Evolutionary conservation across 2,329 filamentous ascomycete species (phyloP), one percentile per base, ranked within the genome.

Genomic region (Passalora sequoiae): DNA sequence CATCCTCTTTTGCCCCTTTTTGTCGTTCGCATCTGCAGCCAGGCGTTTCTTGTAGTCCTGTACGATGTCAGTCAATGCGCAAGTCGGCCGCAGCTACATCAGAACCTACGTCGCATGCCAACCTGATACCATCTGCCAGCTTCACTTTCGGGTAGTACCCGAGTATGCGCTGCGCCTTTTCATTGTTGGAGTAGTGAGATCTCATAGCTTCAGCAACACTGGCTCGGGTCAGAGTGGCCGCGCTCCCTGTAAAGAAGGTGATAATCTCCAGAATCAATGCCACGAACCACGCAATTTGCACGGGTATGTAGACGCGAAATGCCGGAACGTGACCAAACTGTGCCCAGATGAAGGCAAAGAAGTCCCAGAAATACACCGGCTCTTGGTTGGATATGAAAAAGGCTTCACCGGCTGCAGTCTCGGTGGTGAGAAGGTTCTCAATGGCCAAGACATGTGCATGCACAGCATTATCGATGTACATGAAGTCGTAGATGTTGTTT

Each of bases 321-420:
- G 57, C 55, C 4, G 77, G 77, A 19, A 73, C 66, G 53, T 77
- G 74, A 0, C 69, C 75, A 54, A 80, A 80, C 21, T 71, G 61
- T 6, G 71, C 73, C 87, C 87, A 97, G 35, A 95, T 75, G 28
- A 81, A 80, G 29, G 86, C 77, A 46, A 85, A 80, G 62, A 94
- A 85, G 66, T 94, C 88, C 81, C 92, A 94, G 67, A 95, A 94
- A 64, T 91, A 91, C 15, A 94, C 74, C 4, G 91, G 91, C 55
- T 80, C 74, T 66, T 89, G 86, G 65, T 97, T 97, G 45, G 88
- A 92, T 60, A 97, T 79, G 69, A 95, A 81, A 71, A 97, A 91
- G 38, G 82, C 82, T 65, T 96, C 83, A 46, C 91, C 92, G 0
- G 74, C 72, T 15, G 77, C 81, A n/a, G 75, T 69, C 46, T 73